These are phyloP conservation scores for Hura crepitans DNA, from an alignment of 441 rosid genomes.

Conservation along the genomic window DNA sequence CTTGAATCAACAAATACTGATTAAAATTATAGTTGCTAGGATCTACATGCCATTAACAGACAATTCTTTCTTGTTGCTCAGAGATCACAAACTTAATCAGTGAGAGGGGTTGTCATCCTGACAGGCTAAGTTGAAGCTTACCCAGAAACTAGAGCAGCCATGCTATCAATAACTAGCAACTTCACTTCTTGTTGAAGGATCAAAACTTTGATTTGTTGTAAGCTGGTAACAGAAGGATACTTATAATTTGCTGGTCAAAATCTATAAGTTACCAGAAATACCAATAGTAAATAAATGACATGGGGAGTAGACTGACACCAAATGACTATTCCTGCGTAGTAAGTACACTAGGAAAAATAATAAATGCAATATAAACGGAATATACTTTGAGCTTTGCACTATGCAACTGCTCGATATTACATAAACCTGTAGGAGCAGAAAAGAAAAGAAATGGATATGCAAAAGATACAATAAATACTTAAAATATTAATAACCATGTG, in stretches of 20 bases:
- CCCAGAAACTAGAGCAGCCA: slow-evolving; percentile 89
- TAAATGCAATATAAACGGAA: neutral
- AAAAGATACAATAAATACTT: neutral
- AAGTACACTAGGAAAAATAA: neutral
- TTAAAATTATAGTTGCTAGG: neutral
- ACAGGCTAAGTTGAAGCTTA: slow-evolving; percentile 25
- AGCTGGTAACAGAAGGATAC: slow-evolving; percentile 35
- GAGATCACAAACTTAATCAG: neutral
- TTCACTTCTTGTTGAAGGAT: slow-evolving; percentile 68
- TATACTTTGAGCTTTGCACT: slow-evolving; percentile 3
- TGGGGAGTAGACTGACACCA: neutral
- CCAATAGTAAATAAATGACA: neutral
- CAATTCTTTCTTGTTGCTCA: neutral
- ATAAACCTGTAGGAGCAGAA: neutral
- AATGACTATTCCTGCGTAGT: neutral
- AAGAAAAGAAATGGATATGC: neutral
- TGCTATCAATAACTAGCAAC: slow-evolving; percentile 82
- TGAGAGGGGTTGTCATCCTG: neutral
- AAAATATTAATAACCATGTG: neutral
- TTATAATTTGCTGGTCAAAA: slow-evolving; percentile 6
- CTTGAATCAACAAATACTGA: neutral
- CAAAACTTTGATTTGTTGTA: slow-evolving; percentile 72
- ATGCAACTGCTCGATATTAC: neutral
- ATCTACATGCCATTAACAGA: neutral
- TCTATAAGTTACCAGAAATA: neutral